A percentile compares a stretch with the other conserved stretches of the same genome.
Conservation (phyloP, 208 protist genomes). For the Crithidia brevicula region DNA sequence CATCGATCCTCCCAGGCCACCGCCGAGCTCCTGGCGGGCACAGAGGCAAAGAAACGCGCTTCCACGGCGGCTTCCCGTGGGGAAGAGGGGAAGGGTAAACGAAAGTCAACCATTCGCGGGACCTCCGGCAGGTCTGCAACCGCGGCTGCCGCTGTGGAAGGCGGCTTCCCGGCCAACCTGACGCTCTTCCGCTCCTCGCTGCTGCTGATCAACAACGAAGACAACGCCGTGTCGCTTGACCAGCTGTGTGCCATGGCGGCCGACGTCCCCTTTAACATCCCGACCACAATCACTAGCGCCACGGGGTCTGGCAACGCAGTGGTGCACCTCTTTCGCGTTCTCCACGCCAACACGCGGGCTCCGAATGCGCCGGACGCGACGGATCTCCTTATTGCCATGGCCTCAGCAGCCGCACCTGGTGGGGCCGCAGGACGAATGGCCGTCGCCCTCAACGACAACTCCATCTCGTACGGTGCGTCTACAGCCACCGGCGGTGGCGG, state of each 20-base stretch:
- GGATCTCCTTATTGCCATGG: slow-evolving; percentile 22
- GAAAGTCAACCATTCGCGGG: slow-evolving; percentile 13
- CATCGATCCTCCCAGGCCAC: slow-evolving; percentile 25
- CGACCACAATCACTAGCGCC: slow-evolving; percentile 27
- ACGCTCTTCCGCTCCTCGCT: slow-evolving; percentile 44
- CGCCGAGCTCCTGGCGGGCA: slow-evolving; percentile 15
- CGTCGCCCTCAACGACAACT: slow-evolving; percentile 3
- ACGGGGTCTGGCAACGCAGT: slow-evolving; percentile 36
- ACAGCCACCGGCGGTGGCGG: background rate
- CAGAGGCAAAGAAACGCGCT: background rate
- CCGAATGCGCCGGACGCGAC: slow-evolving; percentile 20
- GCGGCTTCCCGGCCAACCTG: slow-evolving; percentile 50
- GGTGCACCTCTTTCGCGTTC: slow-evolving; percentile 25
- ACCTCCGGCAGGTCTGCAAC: background rate
- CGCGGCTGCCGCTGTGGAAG: slow-evolving; percentile 28
- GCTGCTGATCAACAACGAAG: slow-evolving; percentile 42
- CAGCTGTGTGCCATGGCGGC: slow-evolving; percentile 38
- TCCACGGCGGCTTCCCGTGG: slow-evolving; percentile 8
- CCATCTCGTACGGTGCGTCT: background rate
- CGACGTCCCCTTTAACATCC: slow-evolving; percentile 62
- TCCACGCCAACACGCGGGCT: slow-evolving; percentile 23
- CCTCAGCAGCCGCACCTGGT: slow-evolving; percentile 3
- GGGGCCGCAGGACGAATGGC: background rate
- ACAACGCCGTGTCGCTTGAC: slow-evolving; percentile 47
- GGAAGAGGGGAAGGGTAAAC: slow-evolving; percentile 25